These are phyloP conservation scores for Phytophthora foliorum DNA, from an alignment of 352 stramenopile genomes.

Conservation along the genomic window DNA sequence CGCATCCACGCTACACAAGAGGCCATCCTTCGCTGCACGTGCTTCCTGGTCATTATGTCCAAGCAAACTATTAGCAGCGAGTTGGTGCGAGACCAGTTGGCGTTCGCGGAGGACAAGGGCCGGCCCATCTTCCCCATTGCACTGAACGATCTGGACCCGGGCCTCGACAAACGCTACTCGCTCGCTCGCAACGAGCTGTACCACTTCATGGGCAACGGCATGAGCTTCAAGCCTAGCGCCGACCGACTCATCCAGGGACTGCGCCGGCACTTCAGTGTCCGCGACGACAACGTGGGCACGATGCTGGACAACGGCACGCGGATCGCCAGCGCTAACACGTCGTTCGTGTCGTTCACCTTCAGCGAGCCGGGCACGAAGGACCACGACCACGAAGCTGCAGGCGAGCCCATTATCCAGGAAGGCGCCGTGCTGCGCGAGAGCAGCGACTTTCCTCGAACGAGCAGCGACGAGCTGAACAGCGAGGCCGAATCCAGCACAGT, in stretches of 20 bases:
- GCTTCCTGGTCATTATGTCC: slow-evolving; percentile 84
- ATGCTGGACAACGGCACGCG: slow-evolving; percentile 37
- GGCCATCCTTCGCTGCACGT: slow-evolving; percentile 81
- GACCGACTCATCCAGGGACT: slow-evolving; percentile 59
- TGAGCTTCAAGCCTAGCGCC: slow-evolving; percentile 76
- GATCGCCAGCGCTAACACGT: slow-evolving; percentile 49
- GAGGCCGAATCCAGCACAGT: slow-evolving; percentile 31
- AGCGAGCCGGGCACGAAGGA: slow-evolving; percentile 27
- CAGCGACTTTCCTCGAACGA: slow-evolving; percentile 14
- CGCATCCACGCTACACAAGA: slow-evolving; percentile 84
- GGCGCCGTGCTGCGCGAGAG: slow-evolving; percentile 27
- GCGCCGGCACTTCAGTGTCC: slow-evolving; percentile 38
- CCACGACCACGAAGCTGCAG: slow-evolving; percentile 14
- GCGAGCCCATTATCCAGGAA: slow-evolving; percentile 43
- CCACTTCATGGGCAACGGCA: slow-evolving; percentile 81
- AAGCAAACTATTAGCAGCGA: slow-evolving; percentile 75
- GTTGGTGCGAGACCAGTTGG: slow-evolving; percentile 84
- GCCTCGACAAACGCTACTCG: slow-evolving; percentile 85
- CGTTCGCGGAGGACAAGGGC: slow-evolving; percentile 86
- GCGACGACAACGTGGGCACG: slow-evolving; percentile 18
- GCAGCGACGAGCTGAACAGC: slow-evolving; percentile 14
- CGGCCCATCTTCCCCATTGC: slow-evolving; percentile 84
- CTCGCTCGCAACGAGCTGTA: slow-evolving; percentile 82
- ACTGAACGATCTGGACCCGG: slow-evolving; percentile 80
- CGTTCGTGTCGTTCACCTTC: slow-evolving; percentile 56